A percentile compares a stretch with the other conserved stretches of the same genome.
Evolutionary conservation across 2,329 filamentous ascomycete genomes (phyloP).

Genomic region (Sarocladium kiliense): DNA sequence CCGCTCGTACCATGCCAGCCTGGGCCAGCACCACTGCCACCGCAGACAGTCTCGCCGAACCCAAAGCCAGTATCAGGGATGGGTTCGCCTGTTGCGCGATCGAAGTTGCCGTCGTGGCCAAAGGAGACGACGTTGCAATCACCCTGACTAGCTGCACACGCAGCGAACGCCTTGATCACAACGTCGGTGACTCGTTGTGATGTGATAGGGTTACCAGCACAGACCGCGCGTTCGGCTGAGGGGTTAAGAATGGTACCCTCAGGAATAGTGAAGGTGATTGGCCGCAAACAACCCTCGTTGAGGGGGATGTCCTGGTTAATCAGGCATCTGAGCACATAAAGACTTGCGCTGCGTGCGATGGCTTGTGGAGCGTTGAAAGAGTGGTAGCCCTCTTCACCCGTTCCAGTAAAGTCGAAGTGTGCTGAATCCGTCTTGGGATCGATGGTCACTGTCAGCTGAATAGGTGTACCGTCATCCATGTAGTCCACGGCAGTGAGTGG

Average conservation of each 20-base stretch:
- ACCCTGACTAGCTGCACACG: constrained; percentile 71
- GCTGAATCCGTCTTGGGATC: constrained; percentile 70
- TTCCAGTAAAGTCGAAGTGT: constrained; percentile 47
- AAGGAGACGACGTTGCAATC: constrained; percentile 79
- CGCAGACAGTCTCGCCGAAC: constrained; percentile 79
- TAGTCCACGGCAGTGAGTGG: constrained; percentile 10
- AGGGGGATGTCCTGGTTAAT: constrained; percentile 28
- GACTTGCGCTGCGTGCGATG: constrained; percentile 16
- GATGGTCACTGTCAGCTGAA: constrained; percentile 70
- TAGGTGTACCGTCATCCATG: constrained; percentile 71
- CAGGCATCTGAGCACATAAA: constrained; percentile 26
- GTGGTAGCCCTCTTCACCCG: constrained; percentile 20
- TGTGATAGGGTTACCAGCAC: constrained; percentile 25
- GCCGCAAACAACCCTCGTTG: constrained; percentile 44
- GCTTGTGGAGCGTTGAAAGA: constrained; percentile 21
- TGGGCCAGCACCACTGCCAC: constrained; percentile 66
- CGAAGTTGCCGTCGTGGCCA: constrained; percentile 51
- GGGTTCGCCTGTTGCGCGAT: constrained; percentile 18
- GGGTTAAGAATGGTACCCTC: constrained; percentile 69
- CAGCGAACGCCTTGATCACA: constrained; percentile 69
- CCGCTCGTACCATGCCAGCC: constrained; percentile 69
- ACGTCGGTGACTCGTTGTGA: constrained; percentile 50
- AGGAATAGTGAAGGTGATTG: constrained; percentile 53
- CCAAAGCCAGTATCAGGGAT: constrained; percentile 54
- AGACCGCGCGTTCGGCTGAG: constrained; percentile 43